Base-by-base conservation (phyloP, 1,284 basidiomycete genomes). In the Ceratobasidium sp. region DNA sequence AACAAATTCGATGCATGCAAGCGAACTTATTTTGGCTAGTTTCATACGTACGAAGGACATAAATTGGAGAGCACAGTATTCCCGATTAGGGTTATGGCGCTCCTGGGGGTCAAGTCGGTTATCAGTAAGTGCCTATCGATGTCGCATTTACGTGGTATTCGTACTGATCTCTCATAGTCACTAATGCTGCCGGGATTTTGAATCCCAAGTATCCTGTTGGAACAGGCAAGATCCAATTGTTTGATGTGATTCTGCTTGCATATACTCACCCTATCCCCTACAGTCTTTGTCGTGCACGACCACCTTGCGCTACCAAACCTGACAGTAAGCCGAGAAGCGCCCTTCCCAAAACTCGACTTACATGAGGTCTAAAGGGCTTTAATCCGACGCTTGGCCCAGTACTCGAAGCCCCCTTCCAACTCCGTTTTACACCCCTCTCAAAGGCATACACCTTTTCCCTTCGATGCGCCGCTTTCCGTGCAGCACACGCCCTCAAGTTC, bases 1-100 rank as follows among this genome's bases (percentile, higher is more conserved):
- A 26, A 41, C 6, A 8, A 30, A 16, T 26, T 46, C 3, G n/a
- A n/a, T 12, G 3, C 28, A 21, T 18, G 36, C 32, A 10, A 34
- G 5, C 8, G 23, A 23, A 50, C 60, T 74, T 43, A 75, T 73
- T 14, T 32, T 26, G 77, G 75, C 77, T 76, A 91, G 92, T 92
- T 94, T 76, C 92, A 94, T 79, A 85, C 88, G 3, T 95, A 94
- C 77, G 92, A 95, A 80, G 93, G 92, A 3, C 88, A 93, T 77
- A 79, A 83, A 23, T 81, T 93, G 30, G 80, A 84, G 3, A 86
- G 86, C 3, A 89, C 92, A n/a, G 87, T 89, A 9, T 94, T 91
- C 77, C 92, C 92, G 9, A 88, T 94, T 61, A 85, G 92, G 50
- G 82, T 91, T 6, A 88, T 95, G 86, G 89, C 89, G 26, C 84